Percentiles rank a stretch among this genome's conserved stretches.
phyloP scores from a whole-genome alignment of 1,284 basidiomycete genomes.

The Marasmius fiardii region DNA sequence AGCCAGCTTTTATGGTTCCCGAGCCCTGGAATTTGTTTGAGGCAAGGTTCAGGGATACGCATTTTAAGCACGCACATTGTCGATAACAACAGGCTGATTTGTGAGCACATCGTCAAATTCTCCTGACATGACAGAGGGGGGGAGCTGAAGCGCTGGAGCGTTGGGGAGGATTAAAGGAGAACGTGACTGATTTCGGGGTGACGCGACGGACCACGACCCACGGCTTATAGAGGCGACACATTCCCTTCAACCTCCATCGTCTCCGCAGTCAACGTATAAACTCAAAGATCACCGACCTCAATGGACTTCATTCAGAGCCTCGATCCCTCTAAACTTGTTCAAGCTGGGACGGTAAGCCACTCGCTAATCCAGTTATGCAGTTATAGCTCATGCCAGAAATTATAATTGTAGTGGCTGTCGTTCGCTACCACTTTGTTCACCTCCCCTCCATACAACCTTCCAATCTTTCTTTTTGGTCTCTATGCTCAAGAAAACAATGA shows the following conservation, averaged over 20 bases:
- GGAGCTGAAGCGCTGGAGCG: too few relatives aligned
- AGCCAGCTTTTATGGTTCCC: conserved; percentile 96
- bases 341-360: conserved; percentile 55
- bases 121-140: conserved; percentile 52
- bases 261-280: neutral
- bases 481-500: conserved; percentile 69
- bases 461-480: conserved; percentile 72
- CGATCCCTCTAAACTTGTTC: conserved; percentile 65
- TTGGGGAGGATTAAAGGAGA: neutral
- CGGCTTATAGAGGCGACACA: too few relatives aligned
- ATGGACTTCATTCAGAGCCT: conserved; percentile 74
- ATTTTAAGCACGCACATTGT: conserved; percentile 74
- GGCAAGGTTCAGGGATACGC: conserved; percentile 17
- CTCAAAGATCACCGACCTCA: conserved; percentile 1
- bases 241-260: neutral
- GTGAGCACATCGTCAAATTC: conserved; percentile 90
- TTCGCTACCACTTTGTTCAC: conserved; percentile 43
- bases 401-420: conserved; percentile 42
- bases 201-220: neutral
- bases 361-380: neutral
- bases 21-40: conserved; percentile 69
- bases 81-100: conserved; percentile 93
- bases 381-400: neutral
- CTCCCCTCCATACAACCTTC: conserved; percentile 49
- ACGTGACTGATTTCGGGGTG: conserved; percentile 7